phyloP scores from a whole-genome alignment of 495 filamentous ascomycete genomes.

The Chaetomium tenue region DNA sequence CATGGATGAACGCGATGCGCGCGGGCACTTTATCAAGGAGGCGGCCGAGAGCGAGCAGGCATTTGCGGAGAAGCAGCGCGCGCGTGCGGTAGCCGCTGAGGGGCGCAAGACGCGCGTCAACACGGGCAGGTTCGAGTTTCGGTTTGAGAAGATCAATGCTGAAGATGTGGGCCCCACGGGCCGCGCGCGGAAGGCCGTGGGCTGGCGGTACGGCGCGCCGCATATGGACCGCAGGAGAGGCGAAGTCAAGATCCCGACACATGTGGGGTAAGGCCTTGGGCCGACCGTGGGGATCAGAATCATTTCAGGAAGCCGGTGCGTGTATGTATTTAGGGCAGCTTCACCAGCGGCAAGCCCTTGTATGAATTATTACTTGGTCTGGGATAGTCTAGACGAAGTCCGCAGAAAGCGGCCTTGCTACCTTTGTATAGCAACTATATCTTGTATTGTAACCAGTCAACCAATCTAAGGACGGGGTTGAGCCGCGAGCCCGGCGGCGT shows the following conservation, averaged over 20 bases:
- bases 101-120: constrained; percentile 48
- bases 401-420: not conserved
- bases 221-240: constrained; percentile 49
- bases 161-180: constrained; percentile 49
- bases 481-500: constrained; percentile 30
- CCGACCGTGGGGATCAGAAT: not conserved
- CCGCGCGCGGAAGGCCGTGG: constrained; percentile 54
- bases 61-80: constrained; percentile 42
- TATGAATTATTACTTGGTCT: constrained; percentile 6
- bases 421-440: not conserved
- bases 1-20: constrained; percentile 35
- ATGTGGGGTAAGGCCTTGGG: constrained; percentile 30
- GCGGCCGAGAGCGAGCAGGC: constrained; percentile 37
- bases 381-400: not conserved
- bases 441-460: constrained; percentile 2
- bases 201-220: constrained; percentile 58
- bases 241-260: constrained; percentile 48
- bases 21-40: constrained; percentile 33
- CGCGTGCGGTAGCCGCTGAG: constrained; percentile 42
- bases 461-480: constrained; percentile 7
- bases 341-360: not conserved
- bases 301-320: not conserved
- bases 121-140: constrained; percentile 69
- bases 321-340: not conserved
- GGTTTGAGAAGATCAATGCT: constrained; percentile 62